Evolutionary conservation across 2,329 filamentous ascomycete species (phyloP).

Genomic region (Emergomyces orientalis): DNA sequence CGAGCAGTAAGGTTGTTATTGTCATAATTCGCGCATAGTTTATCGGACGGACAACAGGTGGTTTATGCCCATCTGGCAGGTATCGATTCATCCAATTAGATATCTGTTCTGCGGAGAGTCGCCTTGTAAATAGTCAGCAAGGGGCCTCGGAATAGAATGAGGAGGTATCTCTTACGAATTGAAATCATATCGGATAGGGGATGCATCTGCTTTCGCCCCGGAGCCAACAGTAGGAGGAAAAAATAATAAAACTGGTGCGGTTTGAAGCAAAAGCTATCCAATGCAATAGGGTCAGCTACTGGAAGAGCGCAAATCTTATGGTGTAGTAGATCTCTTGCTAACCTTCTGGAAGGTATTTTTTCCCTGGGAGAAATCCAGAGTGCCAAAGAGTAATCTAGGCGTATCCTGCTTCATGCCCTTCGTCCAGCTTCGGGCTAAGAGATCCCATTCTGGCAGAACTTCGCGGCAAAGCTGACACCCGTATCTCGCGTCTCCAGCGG

Average conservation of each 20-base stretch:
- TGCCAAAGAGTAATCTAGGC: conserved; percentile 61
- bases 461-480: conserved; percentile 79
- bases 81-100: conserved; percentile 71
- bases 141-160: conserved; percentile 11
- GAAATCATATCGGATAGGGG: conserved; percentile 78
- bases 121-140: conserved; percentile 39
- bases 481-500: conserved; percentile 72
- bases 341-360: conserved; percentile 81
- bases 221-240: conserved; percentile 80
- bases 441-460: conserved; percentile 89
- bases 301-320: neutral
- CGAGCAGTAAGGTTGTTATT: conserved; percentile 59
- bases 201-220: conserved; percentile 58
- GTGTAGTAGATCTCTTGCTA: conserved; percentile 22
- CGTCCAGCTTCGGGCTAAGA: conserved; percentile 76
- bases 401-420: conserved; percentile 59
- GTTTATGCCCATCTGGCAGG: conserved; percentile 68
- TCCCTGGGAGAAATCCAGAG: conserved; percentile 79
- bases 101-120: conserved; percentile 65
- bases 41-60: conserved; percentile 69
- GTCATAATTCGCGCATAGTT: conserved; percentile 73
- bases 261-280: conserved; percentile 76
- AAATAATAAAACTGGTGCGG: conserved; percentile 78
- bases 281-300: conserved; percentile 11
- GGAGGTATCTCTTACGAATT: conserved; percentile 52